phyloP scores from a whole-genome alignment of 495 filamentous ascomycete species.

The Aspergillus sparsus region DNA sequence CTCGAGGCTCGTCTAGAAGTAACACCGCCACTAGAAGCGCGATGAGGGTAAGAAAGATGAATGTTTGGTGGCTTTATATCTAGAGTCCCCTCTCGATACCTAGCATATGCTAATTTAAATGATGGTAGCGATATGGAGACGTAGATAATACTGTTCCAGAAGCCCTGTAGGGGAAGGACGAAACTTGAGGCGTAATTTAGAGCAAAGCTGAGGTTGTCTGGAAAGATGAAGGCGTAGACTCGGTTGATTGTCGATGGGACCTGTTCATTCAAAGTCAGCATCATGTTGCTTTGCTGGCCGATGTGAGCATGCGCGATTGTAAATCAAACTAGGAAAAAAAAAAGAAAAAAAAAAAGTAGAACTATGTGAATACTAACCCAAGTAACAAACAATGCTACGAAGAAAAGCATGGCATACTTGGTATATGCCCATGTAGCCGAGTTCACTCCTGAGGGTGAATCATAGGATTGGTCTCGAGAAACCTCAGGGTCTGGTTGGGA shows the following conservation, averaged over 20 bases:
- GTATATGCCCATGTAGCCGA: slow-evolving; percentile 71
- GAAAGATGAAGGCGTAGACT: slow-evolving; percentile 65
- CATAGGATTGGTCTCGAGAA: slow-evolving; percentile 14
- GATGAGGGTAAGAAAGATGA: neutral
- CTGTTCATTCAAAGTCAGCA: slow-evolving; percentile 25
- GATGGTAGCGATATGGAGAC: slow-evolving; percentile 57
- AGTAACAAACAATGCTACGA: slow-evolving; percentile 75
- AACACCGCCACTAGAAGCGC: neutral
- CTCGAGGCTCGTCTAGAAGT: slow-evolving; percentile 11
- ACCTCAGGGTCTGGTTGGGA: neutral
- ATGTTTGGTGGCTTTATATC: neutral
- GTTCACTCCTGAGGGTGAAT: slow-evolving; percentile 30
- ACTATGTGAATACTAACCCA: slow-evolving; percentile 56
- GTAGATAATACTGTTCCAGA: slow-evolving; percentile 87
- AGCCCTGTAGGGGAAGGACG: slow-evolving; percentile 81
- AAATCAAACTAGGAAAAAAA: neutral
- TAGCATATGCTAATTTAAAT: slow-evolving; percentile 28
- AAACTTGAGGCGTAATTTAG: slow-evolving; percentile 71
- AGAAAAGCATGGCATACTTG: slow-evolving; percentile 85
- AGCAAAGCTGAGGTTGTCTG: slow-evolving; percentile 51
- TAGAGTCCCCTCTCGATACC: slow-evolving; percentile 8
- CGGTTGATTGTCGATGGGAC: slow-evolving; percentile 79
- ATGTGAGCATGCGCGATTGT: neutral
- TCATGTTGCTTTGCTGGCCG: neutral
- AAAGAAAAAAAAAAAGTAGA: neutral